Base-by-base conservation (phyloP, 2,329 filamentous ascomycete species). In the Apiospora arundinis region DNA sequence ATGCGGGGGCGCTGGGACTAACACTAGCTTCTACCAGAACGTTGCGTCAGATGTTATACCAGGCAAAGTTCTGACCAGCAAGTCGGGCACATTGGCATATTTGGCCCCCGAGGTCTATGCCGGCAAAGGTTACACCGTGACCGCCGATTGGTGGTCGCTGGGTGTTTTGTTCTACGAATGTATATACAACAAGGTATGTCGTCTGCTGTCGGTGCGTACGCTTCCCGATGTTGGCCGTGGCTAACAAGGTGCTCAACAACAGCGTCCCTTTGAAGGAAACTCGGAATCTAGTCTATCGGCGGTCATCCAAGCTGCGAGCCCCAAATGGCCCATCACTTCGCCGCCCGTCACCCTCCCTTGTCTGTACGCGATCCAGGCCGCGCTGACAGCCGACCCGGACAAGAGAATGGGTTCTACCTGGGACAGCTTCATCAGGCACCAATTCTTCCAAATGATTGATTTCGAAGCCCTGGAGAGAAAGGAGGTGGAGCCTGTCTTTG, bases 101-200 rank as follows among this genome's bases (percentile, higher is more conserved):
- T 90, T 99, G 9, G 95, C 95, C 1, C 96, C 96, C 5, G 96
- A 99, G 81, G 96, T 98, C 2, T 99, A 98, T 78, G 89, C 92
- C 75, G 95, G 95, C 67, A 92, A 91, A 73, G 96, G 96, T 49
- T 99, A 99, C 79, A 92, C 93, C 72, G 91, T 91, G 66, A 93
- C 96, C 76, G 95, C 96, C 56, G 96, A 99, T 81, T 99, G 96
- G 96, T 99, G 96, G 96, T 98, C 96, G 7, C 84, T 99, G 28
- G 96, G 96, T 67, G 96, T 99, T 65, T 89, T 97, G n/a, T 98
- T 98, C 82, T 99, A 98, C 82, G 96, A 99, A 82, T 98, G 96
- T 87, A 98, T 99, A 75, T 99, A 98, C 85, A 97, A 97, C 85
- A 98, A 97, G 92, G 94, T 95, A 83, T 69, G 87, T 63, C 56